Percentiles rank a stretch among this genome's conserved stretches.
Conservation (phyloP, 2,329 filamentous ascomycete species). For the Colletotrichum filicis region DNA sequence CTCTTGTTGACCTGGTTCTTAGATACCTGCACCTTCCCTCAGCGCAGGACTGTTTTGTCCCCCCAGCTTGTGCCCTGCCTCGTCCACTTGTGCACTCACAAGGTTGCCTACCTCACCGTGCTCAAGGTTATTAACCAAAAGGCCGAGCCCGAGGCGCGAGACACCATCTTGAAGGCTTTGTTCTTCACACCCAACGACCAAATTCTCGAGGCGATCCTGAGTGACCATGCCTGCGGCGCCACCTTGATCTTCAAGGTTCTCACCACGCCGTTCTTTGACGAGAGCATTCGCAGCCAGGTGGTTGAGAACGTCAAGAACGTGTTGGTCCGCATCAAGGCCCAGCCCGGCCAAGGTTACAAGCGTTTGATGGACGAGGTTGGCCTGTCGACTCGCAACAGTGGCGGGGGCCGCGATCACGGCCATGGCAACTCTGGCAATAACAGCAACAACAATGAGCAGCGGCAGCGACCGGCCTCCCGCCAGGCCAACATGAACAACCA, state of each 20-base stretch:
- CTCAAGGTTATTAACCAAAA: constrained; percentile 99
- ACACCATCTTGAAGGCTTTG: constrained; percentile 87
- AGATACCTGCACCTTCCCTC: constrained; percentile 96
- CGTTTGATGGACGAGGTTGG: constrained; percentile 98
- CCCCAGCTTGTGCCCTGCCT: constrained; percentile 92
- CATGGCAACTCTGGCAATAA: constrained; percentile 33
- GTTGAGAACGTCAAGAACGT: constrained; percentile 93
- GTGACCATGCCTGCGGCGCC: constrained; percentile 90
- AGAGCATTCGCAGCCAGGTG: constrained; percentile 86
- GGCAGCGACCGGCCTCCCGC: constrained; percentile 66
- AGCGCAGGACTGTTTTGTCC: constrained; percentile 89
- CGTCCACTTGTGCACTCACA: constrained; percentile 96
- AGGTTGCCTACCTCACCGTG: constrained; percentile 96
- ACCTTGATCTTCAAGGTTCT: constrained; percentile 99
- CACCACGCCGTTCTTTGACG: constrained; percentile 97
- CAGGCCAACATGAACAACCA: constrained; percentile 60
- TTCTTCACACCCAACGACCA: constrained; percentile 93
- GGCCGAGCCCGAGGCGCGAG: constrained; percentile 90
- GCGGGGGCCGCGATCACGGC: constrained; percentile 57
- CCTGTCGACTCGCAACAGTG: constrained; percentile 73
- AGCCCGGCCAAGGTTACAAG: constrained; percentile 96
- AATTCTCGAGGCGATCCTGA: constrained; percentile 88
- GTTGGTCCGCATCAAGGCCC: constrained; percentile 88
- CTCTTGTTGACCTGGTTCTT: constrained; percentile 96
- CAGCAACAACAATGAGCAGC: constrained; percentile 56